Base-by-base conservation (phyloP, 1,139 yeast genomes). In the Debaryomycetaceae sp. region DNA sequence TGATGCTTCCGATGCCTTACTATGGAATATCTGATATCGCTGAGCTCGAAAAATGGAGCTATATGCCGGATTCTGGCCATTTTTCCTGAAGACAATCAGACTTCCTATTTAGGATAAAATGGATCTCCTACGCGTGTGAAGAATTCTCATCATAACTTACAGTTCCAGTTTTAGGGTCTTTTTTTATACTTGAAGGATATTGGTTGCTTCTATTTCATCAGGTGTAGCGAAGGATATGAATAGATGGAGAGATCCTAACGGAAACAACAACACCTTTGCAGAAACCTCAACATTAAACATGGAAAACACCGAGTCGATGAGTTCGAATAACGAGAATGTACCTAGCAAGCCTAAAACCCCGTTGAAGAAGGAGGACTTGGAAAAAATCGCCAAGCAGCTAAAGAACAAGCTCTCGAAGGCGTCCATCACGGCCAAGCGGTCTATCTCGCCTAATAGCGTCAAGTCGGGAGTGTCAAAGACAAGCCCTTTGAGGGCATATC, bases 361-460 rank as follows among this genome's bases (percentile, higher is more conserved):
- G 8, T 62, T 74, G 52, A 67, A 67, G 49, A 73, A 72, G 54
- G 78, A 73, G 47, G 79, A 74, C 48, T 60, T 74, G 45, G 79
- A 74, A 50, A 66, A 70, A 48, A 74, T 74, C 36, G 79, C 79
- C 49, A 66, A 66, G 46, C 75, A 73, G 54, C 62, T 74, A 48
- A 74, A 73, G 58, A 68, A 65, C 45, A 72, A 72, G 52, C 61
- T 74, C 33, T 68, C 76, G 36, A 66, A 64, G 52, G 79, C 79
- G 9, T 69, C 76, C 23, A 68, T 73, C 37, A 64, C 79, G 22
- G 79, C 79, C 27, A 74, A 72, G 51, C 75, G 70, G 53, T 63
- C 69, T 43, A 48, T 59, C 24, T 64, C 68, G 8, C 72, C 70
- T 9, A 54, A 53, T 6, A 53, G 48, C 41, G 43, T 49, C 30